Evolutionary conservation across 2,329 filamentous ascomycete genomes (phyloP).

Genomic region (Clarireedia paspali): DNA sequence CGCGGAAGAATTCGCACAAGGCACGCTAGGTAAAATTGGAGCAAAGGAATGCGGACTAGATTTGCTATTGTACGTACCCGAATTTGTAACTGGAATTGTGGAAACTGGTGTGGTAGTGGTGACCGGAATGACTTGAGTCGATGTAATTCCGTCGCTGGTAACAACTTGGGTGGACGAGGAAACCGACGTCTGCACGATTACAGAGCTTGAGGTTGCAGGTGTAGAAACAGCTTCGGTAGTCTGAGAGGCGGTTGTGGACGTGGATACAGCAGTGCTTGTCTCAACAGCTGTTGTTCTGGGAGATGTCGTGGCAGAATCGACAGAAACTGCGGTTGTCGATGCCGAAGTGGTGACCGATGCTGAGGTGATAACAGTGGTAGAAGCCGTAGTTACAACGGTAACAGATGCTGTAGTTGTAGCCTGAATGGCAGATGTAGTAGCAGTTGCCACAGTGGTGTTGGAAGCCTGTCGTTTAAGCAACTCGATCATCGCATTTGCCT

Average conservation of each 20-base stretch:
- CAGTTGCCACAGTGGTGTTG: conserved; percentile 11
- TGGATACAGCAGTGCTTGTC: no score
- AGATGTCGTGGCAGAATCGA: no score
- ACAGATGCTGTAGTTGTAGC: background rate
- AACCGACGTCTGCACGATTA: background rate
- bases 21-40: conserved; percentile 3
- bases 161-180: background rate
- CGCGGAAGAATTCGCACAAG: conserved; percentile 4
- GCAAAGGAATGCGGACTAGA: conserved; percentile 15
- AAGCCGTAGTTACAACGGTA: conserved; percentile 2
- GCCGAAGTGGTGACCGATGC: background rate
- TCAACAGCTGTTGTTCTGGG: no score
- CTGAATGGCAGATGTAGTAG: conserved; percentile 3
- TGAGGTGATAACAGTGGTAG: background rate
- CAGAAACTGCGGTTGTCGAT: no score
- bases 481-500: conserved; percentile 7
- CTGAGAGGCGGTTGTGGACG: no score
- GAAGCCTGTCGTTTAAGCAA: conserved; percentile 53
- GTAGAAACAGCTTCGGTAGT: no score
- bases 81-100: conserved; percentile 8
- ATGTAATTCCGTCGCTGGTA: background rate
- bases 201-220: background rate
- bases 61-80: conserved; percentile 17
- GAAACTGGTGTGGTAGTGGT: conserved; percentile 7
- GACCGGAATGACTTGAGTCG: background rate